These are phyloP conservation scores for Handroanthus guayacan DNA, from an alignment of 257 asterid species.

Conservation along the genomic window DNA sequence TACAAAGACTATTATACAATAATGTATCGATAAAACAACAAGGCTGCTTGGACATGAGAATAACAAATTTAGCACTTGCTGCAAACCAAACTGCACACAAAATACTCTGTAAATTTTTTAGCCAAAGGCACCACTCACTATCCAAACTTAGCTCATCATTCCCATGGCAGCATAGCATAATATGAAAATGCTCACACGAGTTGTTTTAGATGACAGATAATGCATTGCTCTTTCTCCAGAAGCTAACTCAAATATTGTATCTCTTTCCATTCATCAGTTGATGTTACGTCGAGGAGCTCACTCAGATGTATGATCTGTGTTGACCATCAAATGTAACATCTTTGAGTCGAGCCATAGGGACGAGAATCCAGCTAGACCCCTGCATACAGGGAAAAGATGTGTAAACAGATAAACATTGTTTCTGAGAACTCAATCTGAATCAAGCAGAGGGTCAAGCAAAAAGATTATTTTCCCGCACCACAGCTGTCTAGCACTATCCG, in stretches of 20 bases:
- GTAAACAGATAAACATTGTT: background rate
- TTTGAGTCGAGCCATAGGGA: conserved; percentile 52
- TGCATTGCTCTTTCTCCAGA: background rate
- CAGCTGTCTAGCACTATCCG: background rate
- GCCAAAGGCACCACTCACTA: conserved; percentile 2
- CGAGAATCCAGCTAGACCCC: conserved; percentile 47
- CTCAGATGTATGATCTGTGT: conserved; percentile 41
- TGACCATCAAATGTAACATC: conserved; percentile 43
- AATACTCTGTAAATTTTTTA: background rate
- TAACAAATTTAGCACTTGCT: conserved; percentile 20
- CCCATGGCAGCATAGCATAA: conserved; percentile 17
- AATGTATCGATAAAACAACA: conserved; percentile 3
- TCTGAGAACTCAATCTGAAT: background rate
- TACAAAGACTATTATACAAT: background rate
- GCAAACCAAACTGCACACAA: conserved; percentile 18
- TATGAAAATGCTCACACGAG: background rate
- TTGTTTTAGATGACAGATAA: conserved; percentile 5
- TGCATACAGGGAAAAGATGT: conserved; percentile 25
- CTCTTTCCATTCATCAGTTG: conserved; percentile 10
- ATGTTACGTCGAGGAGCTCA: conserved; percentile 41
- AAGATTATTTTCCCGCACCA: background rate
- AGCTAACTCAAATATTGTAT: background rate
- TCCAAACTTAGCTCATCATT: background rate
- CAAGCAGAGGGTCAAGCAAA: background rate
- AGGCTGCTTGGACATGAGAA: conserved; percentile 1